Evolutionary conservation across 768 basidiomycete genomes (phyloP), one percentile per base, ranked within the genome.

Genomic region (Mycena vitilis): DNA sequence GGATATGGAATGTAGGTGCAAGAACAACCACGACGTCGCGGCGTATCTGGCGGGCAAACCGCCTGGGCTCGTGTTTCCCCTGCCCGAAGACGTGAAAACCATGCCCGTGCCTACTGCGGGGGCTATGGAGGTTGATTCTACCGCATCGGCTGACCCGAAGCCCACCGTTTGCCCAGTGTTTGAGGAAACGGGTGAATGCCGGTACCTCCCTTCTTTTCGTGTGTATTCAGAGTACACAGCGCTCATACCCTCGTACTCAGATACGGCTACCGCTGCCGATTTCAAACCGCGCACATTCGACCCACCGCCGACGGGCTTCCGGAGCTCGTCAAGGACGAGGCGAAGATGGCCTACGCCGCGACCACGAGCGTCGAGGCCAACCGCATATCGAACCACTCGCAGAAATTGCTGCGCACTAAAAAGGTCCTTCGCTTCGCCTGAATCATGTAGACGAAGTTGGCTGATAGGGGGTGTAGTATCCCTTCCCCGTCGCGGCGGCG

Each of bases 231-330:
- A 15, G n/a, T 22, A 47, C 16, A 36, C 40, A 40, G 40, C 22
- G 34, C 10, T 25, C 22, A n/a, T 64, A 23, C 55, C 15, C 13
- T 12, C 11, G 11, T n/a, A 22, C 53, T 40, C 23, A 87, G 84
- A 60, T 89, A 87, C 73, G 98, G 96, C 13, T 90, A 93, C 78
- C 95, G 95, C 78, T 99, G 98, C 77, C 89, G 98, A 2, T 98
- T 93, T 79, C 86, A 98, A 7, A 91, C 92, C 15, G 90, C 87
- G 4, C 97, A 99, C 78, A 80, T 91, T 13, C 79, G 75, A 20
- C 79, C 80, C 42, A 81, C 85, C 38, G 83, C 83, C 18, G 79
- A 81, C 16, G 89, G 87, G 2, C 70, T 78, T 2, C 72, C 87
- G 18, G 77, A 77, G 30, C 74, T 91, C 1, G 67, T 85, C 0